A percentile compares a stretch with the other conserved stretches of the same genome.
These are phyloP conservation scores for Passiflora organensis DNA, from an alignment of 345 rosid genomes.

Conservation along the genomic window DNA sequence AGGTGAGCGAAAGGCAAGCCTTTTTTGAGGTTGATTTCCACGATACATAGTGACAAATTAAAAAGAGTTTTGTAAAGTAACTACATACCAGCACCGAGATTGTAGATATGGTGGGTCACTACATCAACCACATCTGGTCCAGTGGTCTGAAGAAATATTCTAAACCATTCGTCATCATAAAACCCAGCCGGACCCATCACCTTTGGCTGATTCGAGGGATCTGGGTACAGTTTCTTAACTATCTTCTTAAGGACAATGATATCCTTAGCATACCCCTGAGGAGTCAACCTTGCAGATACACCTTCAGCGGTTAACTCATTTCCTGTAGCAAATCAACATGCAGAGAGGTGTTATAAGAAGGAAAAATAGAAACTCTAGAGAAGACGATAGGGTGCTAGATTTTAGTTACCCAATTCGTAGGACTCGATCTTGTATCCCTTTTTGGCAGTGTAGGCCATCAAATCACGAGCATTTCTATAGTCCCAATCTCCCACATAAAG, in stretches of 20 bases:
- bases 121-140: conserved; percentile 48
- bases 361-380: not conserved
- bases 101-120: conserved; percentile 56
- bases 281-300: conserved; percentile 35
- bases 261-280: conserved; percentile 40
- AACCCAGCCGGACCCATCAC: conserved; percentile 55
- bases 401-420: conserved; percentile 45
- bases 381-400: too few species aligned
- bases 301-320: conserved; percentile 52
- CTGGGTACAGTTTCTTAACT: conserved; percentile 30
- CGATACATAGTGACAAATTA: too few species aligned
- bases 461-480: conserved; percentile 32
- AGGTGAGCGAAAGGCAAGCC: too few species aligned
- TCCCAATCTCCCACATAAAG: conserved; percentile 48
- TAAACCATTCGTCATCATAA: conserved; percentile 53
- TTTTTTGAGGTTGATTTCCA: too few species aligned
- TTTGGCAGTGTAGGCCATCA: conserved; percentile 39
- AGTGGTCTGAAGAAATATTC: conserved; percentile 25
- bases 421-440: conserved; percentile 57
- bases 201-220: conserved; percentile 32
- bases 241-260: conserved; percentile 25
- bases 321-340: conserved; percentile 34
- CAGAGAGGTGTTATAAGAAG: too few species aligned
- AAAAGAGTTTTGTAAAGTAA: not conserved
- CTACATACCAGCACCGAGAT: conserved; percentile 52